Base-by-base conservation (phyloP, 352 stramenopile genomes). In the Saprolegnia parasitica region DNA sequence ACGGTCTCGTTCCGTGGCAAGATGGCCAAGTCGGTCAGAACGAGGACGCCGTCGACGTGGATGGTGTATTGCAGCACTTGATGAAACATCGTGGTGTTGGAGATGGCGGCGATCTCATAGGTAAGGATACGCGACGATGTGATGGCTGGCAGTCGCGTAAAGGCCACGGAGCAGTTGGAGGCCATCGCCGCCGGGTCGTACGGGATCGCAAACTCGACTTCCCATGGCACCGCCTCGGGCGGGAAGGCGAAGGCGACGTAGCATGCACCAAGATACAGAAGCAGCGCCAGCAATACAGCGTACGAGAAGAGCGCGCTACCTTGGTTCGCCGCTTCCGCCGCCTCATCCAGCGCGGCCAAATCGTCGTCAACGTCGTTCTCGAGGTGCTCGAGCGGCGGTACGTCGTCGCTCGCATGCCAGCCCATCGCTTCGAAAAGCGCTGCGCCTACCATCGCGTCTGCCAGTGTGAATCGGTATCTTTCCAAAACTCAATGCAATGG, bases 11-110 rank as follows among this genome's bases (percentile, higher is more conserved):
- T 26, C 5, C 45, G 46, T 42, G 46, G 42, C 20, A 70, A 26
- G 35, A 70, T 70, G 4, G 63, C 42, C 6, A 70, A 24, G 37
- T 70, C 63, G 11, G 63, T 70, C 4, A 70, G 40, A 24, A 70
- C 11, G 20, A 70, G 37, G 37, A 62, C 46, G 37, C 21, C 42
- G 29, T 70, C 63, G 35, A 70, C n/a, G 45, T 70, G 39, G 23
- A 70, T 70, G 5, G 46, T 70, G 54, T 54, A 70, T 46, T 70
- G 63, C 50, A 70, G 21, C 18, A 70, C 37, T 47, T 70, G 63
- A 15, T 21, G n/a, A 0, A 37, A 26, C 6, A 49, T 60, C 8
- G 46, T 61, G 23, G 63, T 46, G 54, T 61, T 62, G 54, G 46
- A 60, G 5, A 46, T 46, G 8, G 46, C 46, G n/a, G 24, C 20